Base-by-base conservation (phyloP, 148 eudicot genomes). In the Arbutus unedo region DNA sequence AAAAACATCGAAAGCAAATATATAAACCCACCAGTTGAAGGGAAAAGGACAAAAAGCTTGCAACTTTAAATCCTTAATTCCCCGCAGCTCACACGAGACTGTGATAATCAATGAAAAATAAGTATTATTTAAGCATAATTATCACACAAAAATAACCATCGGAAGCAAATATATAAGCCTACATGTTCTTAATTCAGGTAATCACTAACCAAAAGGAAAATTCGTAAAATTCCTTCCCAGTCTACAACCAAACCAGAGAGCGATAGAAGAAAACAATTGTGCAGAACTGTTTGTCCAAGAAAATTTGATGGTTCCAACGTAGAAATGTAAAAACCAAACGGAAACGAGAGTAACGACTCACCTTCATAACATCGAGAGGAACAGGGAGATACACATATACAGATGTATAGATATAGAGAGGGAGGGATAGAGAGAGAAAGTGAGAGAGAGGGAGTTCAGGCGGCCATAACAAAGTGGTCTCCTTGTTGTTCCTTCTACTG, bases 391-490 rank as follows among this genome's bases (percentile, higher is more conserved):
- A 4, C 14, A 50, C 21, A 59, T 19, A n/a, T 4, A 57, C 2
- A 68, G 23, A 70, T 41, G 14, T 10, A 38, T 18, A 81, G 43
- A 71, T 50, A 62, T 11, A 60, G 8, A 60, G 38, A 56, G 25
- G n/a, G 4, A 41, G 5, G 18, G 31, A 15, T 66, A 38, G 44
- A 10, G 56, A 47, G 59, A 23, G 71, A 18, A 31, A 31, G 38
- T 1, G 38, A 3, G 25, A 4, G 25, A 2, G 68, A 19, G 4
- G 43, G 48, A 50, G 55, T 41, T 81, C 83, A 81, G 83, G 83
- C 83, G 83, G 77, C 83, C 83, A 81, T 19, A 53, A 81, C 77
- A 43, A 81, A 50, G 77, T 53, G 43, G 38, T 38, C 62, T 14
- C 23, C 10, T 78, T 48, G 51, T 43, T 54, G 83, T 43, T 70